phyloP scores from a whole-genome alignment of 2,329 filamentous ascomycete genomes.

The Xylaria sp. region DNA sequence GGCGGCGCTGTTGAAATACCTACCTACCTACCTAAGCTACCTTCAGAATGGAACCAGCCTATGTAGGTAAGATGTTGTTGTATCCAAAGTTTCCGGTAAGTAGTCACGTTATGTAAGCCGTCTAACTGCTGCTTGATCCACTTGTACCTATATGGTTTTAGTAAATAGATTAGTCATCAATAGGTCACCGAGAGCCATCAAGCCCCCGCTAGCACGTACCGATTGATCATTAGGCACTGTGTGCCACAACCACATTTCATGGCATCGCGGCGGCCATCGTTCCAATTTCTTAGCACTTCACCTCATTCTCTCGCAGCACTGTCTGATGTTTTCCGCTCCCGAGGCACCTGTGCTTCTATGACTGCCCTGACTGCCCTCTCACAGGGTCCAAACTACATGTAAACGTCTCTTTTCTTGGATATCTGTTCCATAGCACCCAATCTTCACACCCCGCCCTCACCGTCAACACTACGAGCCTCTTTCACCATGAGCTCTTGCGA shows the following conservation, averaged over 20 bases:
- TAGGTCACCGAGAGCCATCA: not conserved
- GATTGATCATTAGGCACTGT: not conserved
- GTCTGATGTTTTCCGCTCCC: not conserved
- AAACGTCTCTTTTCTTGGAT: not conserved
- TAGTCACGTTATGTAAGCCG: too few relatives aligned
- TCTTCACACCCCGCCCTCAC: not conserved
- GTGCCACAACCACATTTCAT: not conserved
- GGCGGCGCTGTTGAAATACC: not conserved
- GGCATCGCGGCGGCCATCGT: not conserved
- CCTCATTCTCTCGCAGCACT: not conserved
- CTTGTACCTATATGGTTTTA: not conserved
- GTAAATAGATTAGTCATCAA: not conserved
- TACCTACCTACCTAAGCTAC: not conserved
- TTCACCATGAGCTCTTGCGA: conserved; percentile 18
- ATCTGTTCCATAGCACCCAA: not conserved
- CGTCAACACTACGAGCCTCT: not conserved
- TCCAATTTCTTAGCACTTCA: not conserved
- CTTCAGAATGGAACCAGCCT: too few relatives aligned
- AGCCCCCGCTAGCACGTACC: not conserved
- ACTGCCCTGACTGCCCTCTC: not conserved
- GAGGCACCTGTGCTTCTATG: not conserved
- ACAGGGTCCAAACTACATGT: not conserved
- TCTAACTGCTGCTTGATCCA: too few relatives aligned
- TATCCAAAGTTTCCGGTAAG: not conserved
- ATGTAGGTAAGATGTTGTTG: not conserved